These are phyloP conservation scores for Tetragonia tetragonoides DNA, from an alignment of 148 eudicot genomes.

Conservation along the genomic window DNA sequence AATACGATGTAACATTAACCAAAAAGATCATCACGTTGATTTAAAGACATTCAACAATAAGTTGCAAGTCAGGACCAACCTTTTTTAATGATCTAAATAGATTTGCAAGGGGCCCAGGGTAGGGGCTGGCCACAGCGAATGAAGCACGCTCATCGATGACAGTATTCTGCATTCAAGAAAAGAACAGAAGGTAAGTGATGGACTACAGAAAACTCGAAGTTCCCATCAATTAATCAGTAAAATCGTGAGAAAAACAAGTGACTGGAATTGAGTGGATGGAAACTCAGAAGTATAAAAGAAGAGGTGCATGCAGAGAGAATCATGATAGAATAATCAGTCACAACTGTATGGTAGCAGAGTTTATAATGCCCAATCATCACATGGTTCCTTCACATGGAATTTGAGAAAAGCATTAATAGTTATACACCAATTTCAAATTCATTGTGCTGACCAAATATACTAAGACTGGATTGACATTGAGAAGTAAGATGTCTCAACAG, in stretches of 20 bases:
- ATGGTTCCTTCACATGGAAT: background rate
- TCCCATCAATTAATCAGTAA: background rate
- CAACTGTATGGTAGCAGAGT: background rate
- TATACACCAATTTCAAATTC: background rate
- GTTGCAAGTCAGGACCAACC: constrained; percentile 40
- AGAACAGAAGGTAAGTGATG: background rate
- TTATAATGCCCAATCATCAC: background rate
- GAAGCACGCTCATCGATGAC: constrained; percentile 87
- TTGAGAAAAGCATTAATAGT: background rate
- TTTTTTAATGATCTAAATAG: constrained; percentile 58
- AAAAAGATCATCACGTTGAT: background rate
- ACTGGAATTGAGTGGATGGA: background rate
- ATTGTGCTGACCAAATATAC: background rate
- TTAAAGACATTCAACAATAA: background rate
- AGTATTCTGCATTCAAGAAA: constrained; percentile 51
- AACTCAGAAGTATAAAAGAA: background rate
- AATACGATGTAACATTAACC: background rate
- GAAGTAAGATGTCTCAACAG: background rate
- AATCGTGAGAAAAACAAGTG: background rate
- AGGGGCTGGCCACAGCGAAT: constrained; percentile 76
- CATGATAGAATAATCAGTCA: background rate
- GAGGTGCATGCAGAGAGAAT: background rate
- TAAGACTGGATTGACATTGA: constrained; percentile 1
- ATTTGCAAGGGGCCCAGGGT: constrained; percentile 72
- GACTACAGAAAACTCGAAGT: background rate